Conservation (phyloP, 2,329 filamentous ascomycete species). For the Aspergillus udagawae region DNA sequence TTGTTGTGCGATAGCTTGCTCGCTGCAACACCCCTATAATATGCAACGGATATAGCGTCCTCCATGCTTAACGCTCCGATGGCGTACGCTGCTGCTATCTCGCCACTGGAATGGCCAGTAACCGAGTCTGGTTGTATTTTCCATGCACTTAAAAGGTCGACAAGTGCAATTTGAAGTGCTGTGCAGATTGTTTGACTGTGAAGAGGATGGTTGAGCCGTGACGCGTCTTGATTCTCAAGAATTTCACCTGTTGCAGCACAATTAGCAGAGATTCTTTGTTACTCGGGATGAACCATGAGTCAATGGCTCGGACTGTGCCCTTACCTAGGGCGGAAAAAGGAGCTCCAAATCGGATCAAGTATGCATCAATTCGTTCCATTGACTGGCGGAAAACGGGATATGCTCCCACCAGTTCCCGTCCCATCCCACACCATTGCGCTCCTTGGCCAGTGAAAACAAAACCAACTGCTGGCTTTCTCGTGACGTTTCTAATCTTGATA, state of each 20-base stretch:
- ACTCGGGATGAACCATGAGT: neutral
- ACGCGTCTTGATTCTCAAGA: neutral
- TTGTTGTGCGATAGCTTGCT: conserved; percentile 3
- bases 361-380: conserved; percentile 7
- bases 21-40: conserved; percentile 17
- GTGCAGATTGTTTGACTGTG: conserved; percentile 20
- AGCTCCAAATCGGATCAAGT: conserved; percentile 14
- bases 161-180: conserved; percentile 23
- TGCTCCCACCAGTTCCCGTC: conserved; percentile 19
- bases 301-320: neutral
- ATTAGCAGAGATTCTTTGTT: neutral
- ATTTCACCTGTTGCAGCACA: conserved; percentile 9
- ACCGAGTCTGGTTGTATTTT: conserved; percentile 18
- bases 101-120: conserved; percentile 24
- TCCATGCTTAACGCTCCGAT: conserved; percentile 18
- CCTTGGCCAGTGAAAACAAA: conserved; percentile 36
- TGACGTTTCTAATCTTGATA: conserved; percentile 4
- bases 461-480: conserved; percentile 5
- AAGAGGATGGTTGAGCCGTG: conserved; percentile 11
- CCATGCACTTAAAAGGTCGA: conserved; percentile 21
- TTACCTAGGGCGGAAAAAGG: conserved; percentile 18
- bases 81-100: conserved; percentile 29
- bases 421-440: conserved; percentile 32
- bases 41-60: conserved; percentile 21
- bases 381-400: conserved; percentile 18